Evolutionary conservation across 2,329 filamentous ascomycete species (phyloP).

Genomic region (Magnaporthiopsis rhizophila): DNA sequence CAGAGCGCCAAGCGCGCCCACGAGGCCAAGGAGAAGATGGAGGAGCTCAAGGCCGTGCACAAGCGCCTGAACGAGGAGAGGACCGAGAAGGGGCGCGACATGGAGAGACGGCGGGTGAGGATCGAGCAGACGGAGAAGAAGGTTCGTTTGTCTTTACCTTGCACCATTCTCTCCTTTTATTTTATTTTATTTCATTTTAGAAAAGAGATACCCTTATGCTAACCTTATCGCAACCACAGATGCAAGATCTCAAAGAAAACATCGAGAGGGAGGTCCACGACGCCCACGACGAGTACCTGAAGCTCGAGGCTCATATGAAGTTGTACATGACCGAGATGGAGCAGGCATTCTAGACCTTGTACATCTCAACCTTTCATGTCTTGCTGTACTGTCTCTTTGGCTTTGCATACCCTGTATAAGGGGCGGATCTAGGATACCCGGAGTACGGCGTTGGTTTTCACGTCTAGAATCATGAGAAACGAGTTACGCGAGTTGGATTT

Average conservation of each 20-base stretch:
- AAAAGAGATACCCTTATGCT: conserved; percentile 12
- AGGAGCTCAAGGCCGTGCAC: conserved; percentile 75
- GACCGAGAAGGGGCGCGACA: conserved; percentile 78
- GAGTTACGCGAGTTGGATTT: too few relatives aligned
- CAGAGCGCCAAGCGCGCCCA: conserved; percentile 75
- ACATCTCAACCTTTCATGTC: conserved; percentile 12
- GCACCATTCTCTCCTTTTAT: background rate
- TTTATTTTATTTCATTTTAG: background rate
- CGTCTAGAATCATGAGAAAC: too few relatives aligned
- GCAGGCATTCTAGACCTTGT: conserved; percentile 54
- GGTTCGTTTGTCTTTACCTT: conserved; percentile 40
- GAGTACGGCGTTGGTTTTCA: conserved; percentile 4
- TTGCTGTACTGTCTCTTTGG: conserved; percentile 1
- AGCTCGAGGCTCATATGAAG: conserved; percentile 95
- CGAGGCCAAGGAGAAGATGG: conserved; percentile 80
- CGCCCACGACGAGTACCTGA: conserved; percentile 89
- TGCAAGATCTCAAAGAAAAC: conserved; percentile 94
- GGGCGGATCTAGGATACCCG: conserved; percentile 3
- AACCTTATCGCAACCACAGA: conserved; percentile 43
- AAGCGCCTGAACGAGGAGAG: conserved; percentile 76
- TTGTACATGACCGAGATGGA: conserved; percentile 99
- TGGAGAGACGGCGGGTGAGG: conserved; percentile 82
- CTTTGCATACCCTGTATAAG: background rate
- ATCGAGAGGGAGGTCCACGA: conserved; percentile 90
- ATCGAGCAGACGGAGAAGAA: conserved; percentile 99